Conservation (phyloP, 2,329 filamentous ascomycete genomes). For the Penicillium sp. region DNA sequence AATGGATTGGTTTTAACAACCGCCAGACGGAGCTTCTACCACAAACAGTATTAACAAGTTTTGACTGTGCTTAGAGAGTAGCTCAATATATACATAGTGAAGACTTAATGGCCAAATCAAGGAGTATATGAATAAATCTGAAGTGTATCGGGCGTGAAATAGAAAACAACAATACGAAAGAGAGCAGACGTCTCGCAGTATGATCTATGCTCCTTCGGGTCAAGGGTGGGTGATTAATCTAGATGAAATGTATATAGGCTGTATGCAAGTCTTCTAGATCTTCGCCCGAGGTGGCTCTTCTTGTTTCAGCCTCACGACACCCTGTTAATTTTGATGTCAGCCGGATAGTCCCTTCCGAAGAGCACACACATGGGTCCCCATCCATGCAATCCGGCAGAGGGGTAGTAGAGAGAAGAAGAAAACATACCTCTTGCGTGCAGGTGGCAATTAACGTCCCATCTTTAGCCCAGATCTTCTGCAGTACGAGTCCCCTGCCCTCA, state of each 20-base stretch:
- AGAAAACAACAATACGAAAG: neutral
- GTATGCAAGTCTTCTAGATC: constrained; percentile 28
- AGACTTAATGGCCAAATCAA: neutral
- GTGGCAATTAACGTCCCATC: constrained; percentile 55
- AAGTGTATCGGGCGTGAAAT: neutral
- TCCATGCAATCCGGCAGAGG: constrained; percentile 11
- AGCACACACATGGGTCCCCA: neutral
- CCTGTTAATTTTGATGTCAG: constrained; percentile 36
- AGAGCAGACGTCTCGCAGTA: neutral
- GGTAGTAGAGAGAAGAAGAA: constrained; percentile 3
- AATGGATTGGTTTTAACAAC: constrained; percentile 5
- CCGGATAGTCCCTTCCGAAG: neutral
- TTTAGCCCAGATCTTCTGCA: constrained; percentile 56
- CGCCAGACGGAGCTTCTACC: neutral
- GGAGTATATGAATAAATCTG: neutral
- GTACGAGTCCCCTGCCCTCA: constrained; percentile 54
- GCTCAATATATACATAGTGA: constrained; percentile 15
- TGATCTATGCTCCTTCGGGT: constrained; percentile 18
- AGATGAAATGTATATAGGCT: neutral
- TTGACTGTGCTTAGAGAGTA: neutral
- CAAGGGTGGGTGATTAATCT: neutral
- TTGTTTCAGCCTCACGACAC: constrained; percentile 53
- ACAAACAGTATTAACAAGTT: constrained; percentile 4
- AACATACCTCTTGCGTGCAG: constrained; percentile 55
- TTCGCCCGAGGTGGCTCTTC: constrained; percentile 41